These are phyloP conservation scores for Aspergillus tubingensis DNA, from an alignment of 2,329 filamentous ascomycete genomes.

Conservation along the genomic window DNA sequence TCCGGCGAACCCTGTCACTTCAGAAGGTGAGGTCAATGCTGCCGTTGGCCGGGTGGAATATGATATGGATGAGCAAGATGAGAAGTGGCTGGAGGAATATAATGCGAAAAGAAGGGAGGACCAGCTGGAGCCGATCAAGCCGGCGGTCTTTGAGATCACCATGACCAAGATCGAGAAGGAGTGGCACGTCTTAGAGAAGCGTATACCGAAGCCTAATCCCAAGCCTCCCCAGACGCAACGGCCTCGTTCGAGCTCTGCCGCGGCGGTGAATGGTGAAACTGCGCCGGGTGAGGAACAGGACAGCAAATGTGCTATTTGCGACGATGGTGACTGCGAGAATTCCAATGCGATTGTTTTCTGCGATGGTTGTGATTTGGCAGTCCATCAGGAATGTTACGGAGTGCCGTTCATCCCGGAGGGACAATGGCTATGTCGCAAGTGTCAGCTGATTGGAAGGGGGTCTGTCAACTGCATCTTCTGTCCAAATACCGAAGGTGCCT, in stretches of 20 bases:
- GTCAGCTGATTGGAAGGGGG: conserved; percentile 89
- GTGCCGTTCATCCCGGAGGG: conserved; percentile 98
- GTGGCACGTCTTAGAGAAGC: conserved; percentile 93
- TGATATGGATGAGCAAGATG: conserved; percentile 99
- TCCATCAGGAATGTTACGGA: conserved; percentile 98
- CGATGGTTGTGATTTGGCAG: conserved; percentile 94
- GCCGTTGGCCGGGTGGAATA: conserved; percentile 86
- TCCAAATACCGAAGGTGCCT: conserved; percentile 93
- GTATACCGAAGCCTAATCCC: conserved; percentile 94
- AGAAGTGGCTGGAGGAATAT: conserved; percentile 87
- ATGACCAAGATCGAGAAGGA: conserved; percentile 99
- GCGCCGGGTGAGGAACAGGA: conserved; percentile 88
- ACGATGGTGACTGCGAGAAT: conserved; percentile 99
- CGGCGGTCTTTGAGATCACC: conserved; percentile 93
- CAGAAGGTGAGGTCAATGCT: conserved; percentile 61
- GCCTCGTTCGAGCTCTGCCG: conserved; percentile 88
- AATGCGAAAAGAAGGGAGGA: conserved; percentile 75
- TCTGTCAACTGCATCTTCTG: conserved; percentile 97
- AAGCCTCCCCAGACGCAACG: conserved; percentile 94
- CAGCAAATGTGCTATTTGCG: conserved; percentile 95
- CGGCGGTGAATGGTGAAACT: conserved; percentile 91
- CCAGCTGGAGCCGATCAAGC: conserved; percentile 79
- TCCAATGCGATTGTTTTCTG: conserved; percentile 99
- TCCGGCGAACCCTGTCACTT: conserved; percentile 54
- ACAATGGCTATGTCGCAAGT: conserved; percentile 97